Conservation (phyloP, 2,329 filamentous ascomycete genomes). For the Rhexocercosporidium sp. region DNA sequence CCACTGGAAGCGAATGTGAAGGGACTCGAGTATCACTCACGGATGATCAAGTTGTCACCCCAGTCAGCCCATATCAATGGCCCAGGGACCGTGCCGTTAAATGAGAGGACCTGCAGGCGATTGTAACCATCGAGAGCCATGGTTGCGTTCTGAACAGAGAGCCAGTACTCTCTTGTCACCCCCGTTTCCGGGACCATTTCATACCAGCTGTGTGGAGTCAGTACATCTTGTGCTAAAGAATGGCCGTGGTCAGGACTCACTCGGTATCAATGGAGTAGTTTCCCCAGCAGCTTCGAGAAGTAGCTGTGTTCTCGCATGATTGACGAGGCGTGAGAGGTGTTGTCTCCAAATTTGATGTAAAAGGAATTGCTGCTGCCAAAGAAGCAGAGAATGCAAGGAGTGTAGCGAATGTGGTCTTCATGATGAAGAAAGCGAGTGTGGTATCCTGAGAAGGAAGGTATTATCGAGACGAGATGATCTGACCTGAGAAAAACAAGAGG, state of each 20-base stretch:
- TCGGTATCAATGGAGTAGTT: slow-evolving; percentile 42
- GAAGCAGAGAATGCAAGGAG: slow-evolving; percentile 30
- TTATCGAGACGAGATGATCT: slow-evolving; percentile 17
- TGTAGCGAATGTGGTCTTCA: slow-evolving; percentile 38
- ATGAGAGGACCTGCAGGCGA: slow-evolving; percentile 57
- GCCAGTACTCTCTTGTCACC: slow-evolving; percentile 42
- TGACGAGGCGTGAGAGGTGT: slow-evolving; percentile 24
- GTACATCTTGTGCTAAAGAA: background rate
- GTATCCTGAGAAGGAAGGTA: slow-evolving; percentile 14
- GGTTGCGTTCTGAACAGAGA: slow-evolving; percentile 35
- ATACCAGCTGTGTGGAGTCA: slow-evolving; percentile 28
- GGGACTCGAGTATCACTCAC: background rate
- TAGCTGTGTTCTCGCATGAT: slow-evolving; percentile 39
- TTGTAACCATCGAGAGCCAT: slow-evolving; percentile 47
- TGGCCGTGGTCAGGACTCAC: background rate
- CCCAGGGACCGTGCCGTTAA: slow-evolving; percentile 46
- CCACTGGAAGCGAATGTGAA: background rate
- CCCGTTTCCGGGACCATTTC: slow-evolving; percentile 42
- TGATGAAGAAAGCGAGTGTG: slow-evolving; percentile 26
- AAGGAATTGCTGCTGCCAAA: slow-evolving; percentile 33
- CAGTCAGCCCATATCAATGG: slow-evolving; percentile 47
- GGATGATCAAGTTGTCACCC: slow-evolving; percentile 18
- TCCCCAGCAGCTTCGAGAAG: slow-evolving; percentile 41
- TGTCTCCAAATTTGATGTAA: slow-evolving; percentile 18
- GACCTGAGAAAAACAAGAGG: background rate